Evolutionary conservation across 768 basidiomycete species (phyloP).

Genomic region (Boletus bicolor): DNA sequence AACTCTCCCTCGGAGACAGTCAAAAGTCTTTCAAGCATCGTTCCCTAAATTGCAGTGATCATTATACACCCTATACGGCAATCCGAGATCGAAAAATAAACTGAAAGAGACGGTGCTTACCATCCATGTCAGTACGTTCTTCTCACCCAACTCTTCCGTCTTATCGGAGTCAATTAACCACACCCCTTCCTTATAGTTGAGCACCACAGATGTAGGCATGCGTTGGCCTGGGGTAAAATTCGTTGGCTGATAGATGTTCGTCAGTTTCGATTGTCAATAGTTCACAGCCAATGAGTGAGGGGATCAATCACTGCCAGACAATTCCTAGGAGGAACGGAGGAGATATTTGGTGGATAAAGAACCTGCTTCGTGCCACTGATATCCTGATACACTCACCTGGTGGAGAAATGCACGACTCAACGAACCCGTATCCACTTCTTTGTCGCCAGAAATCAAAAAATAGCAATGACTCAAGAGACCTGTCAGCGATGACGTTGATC

Average conservation of each 20-base stretch:
- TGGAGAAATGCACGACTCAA: constrained; percentile 58
- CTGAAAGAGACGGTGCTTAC: constrained; percentile 34
- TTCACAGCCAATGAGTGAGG: background rate
- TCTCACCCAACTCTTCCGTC: constrained; percentile 41
- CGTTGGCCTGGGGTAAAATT: constrained; percentile 77
- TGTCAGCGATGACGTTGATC: constrained; percentile 88
- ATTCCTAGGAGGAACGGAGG: background rate
- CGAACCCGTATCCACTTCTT: constrained; percentile 55
- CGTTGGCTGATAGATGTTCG: constrained; percentile 39
- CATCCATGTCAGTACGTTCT: constrained; percentile 77
- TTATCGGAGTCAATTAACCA: constrained; percentile 65
- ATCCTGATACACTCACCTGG: constrained; percentile 44
- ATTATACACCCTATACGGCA: background rate
- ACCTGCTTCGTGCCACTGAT: background rate
- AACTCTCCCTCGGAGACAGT: constrained; percentile 69
- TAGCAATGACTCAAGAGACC: constrained; percentile 86
- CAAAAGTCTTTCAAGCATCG: constrained; percentile 83
- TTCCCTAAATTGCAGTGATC: constrained; percentile 53
- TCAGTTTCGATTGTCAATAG: constrained; percentile 2
- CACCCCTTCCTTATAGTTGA: constrained; percentile 63
- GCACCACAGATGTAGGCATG: constrained; percentile 66
- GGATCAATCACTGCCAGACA: background rate
- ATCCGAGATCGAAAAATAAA: background rate
- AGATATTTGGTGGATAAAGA: background rate
- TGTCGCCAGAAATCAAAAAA: constrained; percentile 76